Percentiles rank a stretch among this genome's conserved stretches.
These are phyloP conservation scores for Passiflora organensis DNA, from an alignment of 345 rosid species.

Conservation along the genomic window DNA sequence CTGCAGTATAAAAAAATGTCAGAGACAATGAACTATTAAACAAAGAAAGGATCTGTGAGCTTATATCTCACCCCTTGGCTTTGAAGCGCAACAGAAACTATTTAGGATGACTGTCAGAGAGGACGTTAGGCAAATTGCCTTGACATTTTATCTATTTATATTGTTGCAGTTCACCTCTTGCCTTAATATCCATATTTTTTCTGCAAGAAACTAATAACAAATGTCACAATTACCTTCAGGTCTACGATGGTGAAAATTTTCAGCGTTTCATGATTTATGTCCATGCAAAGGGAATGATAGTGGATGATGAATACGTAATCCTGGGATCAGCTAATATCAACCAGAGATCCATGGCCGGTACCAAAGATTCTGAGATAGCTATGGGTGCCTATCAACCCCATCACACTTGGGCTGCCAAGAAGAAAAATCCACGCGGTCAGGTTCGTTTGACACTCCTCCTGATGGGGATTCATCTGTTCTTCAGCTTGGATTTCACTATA, in stretches of 20 bases:
- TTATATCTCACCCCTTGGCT: background rate
- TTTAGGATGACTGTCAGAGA: too few relatives aligned
- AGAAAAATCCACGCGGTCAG: conserved; percentile 74
- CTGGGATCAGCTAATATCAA: conserved; percentile 92
- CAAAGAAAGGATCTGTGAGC: too few relatives aligned
- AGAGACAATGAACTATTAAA: too few relatives aligned
- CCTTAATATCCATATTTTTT: background rate
- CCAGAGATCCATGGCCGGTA: conserved; percentile 97
- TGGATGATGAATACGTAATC: conserved; percentile 83
- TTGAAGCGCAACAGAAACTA: background rate
- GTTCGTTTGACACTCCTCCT: conserved; percentile 28
- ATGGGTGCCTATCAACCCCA: conserved; percentile 97
- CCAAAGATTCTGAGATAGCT: conserved; percentile 88
- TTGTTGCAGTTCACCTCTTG: too few relatives aligned
- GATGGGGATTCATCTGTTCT: background rate
- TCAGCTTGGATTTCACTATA: background rate
- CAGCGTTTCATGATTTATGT: conserved; percentile 86
- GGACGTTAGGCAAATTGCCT: too few relatives aligned
- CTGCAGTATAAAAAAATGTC: background rate
- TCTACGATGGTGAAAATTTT: conserved; percentile 6
- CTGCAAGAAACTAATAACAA: conserved; percentile 1
- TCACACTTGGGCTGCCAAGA: conserved; percentile 54
- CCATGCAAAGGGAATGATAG: conserved; percentile 91
- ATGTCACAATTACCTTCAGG: background rate
- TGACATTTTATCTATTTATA: too few relatives aligned